Base-by-base conservation (phyloP, 306 rosid species). In the Erythrophleum fordii region DNA sequence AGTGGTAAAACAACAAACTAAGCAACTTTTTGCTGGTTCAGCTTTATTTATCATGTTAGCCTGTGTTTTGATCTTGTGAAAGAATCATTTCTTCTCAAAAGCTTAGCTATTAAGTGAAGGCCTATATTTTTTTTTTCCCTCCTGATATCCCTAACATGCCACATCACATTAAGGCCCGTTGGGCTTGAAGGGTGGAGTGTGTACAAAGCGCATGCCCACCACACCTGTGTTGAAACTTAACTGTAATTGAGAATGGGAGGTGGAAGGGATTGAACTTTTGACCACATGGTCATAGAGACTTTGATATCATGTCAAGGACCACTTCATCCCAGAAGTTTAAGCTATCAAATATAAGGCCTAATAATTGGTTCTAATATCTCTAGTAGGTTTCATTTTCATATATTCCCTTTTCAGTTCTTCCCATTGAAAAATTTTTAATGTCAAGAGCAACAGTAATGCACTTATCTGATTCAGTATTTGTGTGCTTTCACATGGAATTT, bases 361-460 rank as follows among this genome's bases (percentile, higher is more conserved):
- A 66, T n/a, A 66, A 55, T n/a, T 37, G n/a, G 17, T n/a, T 65
- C n/a, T 37, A 11, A 39, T 66, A 66, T 20, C 18, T 39, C 51
- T 66, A 39, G 51, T n/a, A 20, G 51, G 44, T 41, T 41, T 67
- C 28, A 41, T 66, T 61, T 55, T 76, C 69, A 18, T 28, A 42
- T 60, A 60, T 26, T 26, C 2, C 6, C 41, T 45, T 70, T 3
- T 49, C 1, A 31, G 49, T 72, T 34, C 65, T 72, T 72, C 34
- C 17, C 6, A 11, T 72, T 51, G 20, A n/a, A 52, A 12, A 1
- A 3, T 5, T 31, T 72, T 51, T 13, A 31, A 20, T 20, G 77
- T 55, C 11, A 72, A 22, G 20, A n/a, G 13, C 11, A 51, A 20
- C 6, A 72, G 10, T 51, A 22, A 72, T 72, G 65, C 48, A 52